These are phyloP conservation scores for Saccharum spontaneum DNA, from an alignment of 176 grass and related monocot genomes.

Conservation along the genomic window DNA sequence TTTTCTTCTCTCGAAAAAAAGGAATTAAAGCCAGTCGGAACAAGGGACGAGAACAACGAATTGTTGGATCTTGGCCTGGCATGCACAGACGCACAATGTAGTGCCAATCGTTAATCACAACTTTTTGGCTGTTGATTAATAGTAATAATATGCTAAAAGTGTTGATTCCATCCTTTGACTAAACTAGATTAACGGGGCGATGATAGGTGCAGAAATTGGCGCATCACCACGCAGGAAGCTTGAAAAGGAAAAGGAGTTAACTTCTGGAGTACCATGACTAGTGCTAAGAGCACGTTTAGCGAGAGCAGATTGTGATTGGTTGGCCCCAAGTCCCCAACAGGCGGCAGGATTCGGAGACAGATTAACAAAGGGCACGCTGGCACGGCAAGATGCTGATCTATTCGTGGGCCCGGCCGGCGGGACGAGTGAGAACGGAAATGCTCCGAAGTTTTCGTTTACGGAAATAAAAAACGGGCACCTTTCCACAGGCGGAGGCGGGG, in stretches of 20 bases:
- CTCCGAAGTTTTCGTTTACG: not conserved
- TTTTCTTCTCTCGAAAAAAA: not conserved
- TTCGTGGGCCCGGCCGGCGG: not conserved
- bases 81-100: not conserved
- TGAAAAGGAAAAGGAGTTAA: not conserved
- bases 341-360: not conserved
- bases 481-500: not conserved
- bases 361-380: not conserved
- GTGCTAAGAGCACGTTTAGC: not conserved
- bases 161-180: not conserved
- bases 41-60: not conserved
- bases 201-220: not conserved
- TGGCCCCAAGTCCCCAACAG: not conserved
- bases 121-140: not conserved
- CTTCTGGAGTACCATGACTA: not conserved
- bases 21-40: not conserved
- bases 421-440: not conserved
- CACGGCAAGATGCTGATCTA: slow-evolving; percentile 10
- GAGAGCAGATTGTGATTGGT: not conserved
- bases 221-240: not conserved
- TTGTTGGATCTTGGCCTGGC: not conserved
- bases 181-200: not conserved
- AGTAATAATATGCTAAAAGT: not conserved
- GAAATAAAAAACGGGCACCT: slow-evolving; percentile 1
- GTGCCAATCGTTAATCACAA: not conserved